Conservation (phyloP, 805 yeast genomes). For the Candida andamanensis region DNA sequence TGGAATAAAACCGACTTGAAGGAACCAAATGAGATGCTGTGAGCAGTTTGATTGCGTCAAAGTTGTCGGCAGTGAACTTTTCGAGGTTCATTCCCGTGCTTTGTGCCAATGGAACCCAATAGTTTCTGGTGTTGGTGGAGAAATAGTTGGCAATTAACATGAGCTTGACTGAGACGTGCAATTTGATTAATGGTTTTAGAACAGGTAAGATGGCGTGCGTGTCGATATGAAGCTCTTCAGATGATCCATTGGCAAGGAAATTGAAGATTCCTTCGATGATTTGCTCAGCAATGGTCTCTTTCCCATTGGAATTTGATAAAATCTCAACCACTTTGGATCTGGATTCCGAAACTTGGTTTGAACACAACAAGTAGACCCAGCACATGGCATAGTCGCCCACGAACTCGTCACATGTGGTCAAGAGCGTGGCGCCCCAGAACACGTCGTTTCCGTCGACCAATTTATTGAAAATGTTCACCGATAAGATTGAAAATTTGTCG, state of each 20-base stretch:
- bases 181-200: conserved; percentile 4
- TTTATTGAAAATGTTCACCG: conserved; percentile 49
- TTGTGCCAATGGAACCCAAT: conserved; percentile 77
- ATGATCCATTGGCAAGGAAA: conserved; percentile 13
- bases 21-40: background rate
- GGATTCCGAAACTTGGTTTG: conserved; percentile 32
- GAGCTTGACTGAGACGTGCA: conserved; percentile 17
- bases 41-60: conserved; percentile 15
- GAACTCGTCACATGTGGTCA: conserved; percentile 26
- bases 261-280: conserved; percentile 28
- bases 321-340: conserved; percentile 28
- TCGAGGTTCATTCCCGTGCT: conserved; percentile 61
- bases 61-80: conserved; percentile 33
- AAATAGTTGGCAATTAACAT: conserved; percentile 26
- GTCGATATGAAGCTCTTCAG: conserved; percentile 7
- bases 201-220: background rate
- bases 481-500: conserved; percentile 46
- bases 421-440: conserved; percentile 48
- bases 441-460: conserved; percentile 41
- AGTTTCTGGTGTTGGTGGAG: conserved; percentile 33
- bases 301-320: conserved; percentile 16
- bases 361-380: conserved; percentile 44
- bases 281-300: conserved; percentile 5
- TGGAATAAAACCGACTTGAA: conserved; percentile 3
- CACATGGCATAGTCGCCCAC: conserved; percentile 37